Evolutionary conservation across 164 flowering plant species (phyloP), one percentile per base, ranked within the genome.

Genomic region (Cinnamomum micranthum): DNA sequence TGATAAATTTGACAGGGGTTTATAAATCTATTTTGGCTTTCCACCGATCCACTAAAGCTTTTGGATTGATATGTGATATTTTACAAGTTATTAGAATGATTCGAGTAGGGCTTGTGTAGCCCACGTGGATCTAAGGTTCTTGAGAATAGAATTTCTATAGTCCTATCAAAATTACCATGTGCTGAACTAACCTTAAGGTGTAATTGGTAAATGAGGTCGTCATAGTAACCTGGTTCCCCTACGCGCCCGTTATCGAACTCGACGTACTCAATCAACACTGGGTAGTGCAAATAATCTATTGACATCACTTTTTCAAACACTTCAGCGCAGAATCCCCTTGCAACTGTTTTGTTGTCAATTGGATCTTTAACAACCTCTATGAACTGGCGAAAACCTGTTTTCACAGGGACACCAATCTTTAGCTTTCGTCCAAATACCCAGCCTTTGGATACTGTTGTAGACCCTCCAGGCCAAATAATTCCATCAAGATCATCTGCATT

Each of bases 381-480:
- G 31, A 86, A 83, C 13, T 83, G 80, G 1, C 1, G 14, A 33
- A 78, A 86, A n/a, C 86, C 84, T 11, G 11, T 33, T 52, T 68
- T 81, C 1, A 58, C 31, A 1, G 91, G 88, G 23, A 86, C 86
- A 9, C 82, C 87, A 17, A 88, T 68, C 50, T 62, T 71, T 69
- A 86, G 27, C 31, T 77, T 83, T 62, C 76, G 80, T 35, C 76
- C 84, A 15, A 76, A 68, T 5, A 33, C 78, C 82, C 80, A 84
- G 31, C 87, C 87, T 50, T 68, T 76, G 0, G 89, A 87, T 0
- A 15, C 67, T 0, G 11, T 1, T 0, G 73, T 67, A 2, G 81
- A 20, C 4, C 76, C 85, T 2, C 88, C 89, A 0, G 89, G 87
- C 87, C 86, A 86, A 14, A 83, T 77, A 6, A 84, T 72, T 5